Conservation (phyloP, 352 stramenopile genomes). For the Phytophthora pistaciae region DNA sequence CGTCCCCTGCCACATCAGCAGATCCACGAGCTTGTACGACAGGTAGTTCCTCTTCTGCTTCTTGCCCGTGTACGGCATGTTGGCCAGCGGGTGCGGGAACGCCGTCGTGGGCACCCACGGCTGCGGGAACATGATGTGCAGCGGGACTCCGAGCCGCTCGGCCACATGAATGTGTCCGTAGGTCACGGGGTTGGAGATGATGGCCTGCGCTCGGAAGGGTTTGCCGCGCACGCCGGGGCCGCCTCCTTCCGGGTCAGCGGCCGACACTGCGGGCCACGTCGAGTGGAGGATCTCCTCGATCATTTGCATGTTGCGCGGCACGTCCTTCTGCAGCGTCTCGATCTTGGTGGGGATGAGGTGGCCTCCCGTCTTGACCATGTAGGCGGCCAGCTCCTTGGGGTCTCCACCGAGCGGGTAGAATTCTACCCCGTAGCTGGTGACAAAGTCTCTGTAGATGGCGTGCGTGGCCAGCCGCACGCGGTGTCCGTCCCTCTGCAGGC, state of each 20-base stretch:
- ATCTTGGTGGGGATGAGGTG: constrained; percentile 72
- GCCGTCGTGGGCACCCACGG: constrained; percentile 85
- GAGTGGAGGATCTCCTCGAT: constrained; percentile 87
- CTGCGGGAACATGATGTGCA: constrained; percentile 95
- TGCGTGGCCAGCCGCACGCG: constrained; percentile 93
- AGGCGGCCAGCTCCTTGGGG: constrained; percentile 77
- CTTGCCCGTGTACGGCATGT: constrained; percentile 75
- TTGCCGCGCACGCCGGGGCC: constrained; percentile 39
- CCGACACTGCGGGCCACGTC: constrained; percentile 87
- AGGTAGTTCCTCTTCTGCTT: constrained; percentile 54
- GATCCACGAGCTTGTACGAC: constrained; percentile 61
- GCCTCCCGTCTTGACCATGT: constrained; percentile 91
- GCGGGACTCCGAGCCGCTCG: constrained; percentile 89
- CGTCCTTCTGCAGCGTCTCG: constrained; percentile 59
- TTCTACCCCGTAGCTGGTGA: constrained; percentile 72
- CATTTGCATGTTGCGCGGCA: constrained; percentile 89
- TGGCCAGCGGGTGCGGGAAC: constrained; percentile 91
- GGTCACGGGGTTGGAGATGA: constrained; percentile 94
- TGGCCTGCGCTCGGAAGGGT: constrained; percentile 88
- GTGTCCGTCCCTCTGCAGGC: constrained; percentile 83
- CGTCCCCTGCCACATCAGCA: constrained; percentile 58
- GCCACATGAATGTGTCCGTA: constrained; percentile 94
- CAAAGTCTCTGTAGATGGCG: constrained; percentile 83
- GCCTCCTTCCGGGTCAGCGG: constrained; percentile 71
- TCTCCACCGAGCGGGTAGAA: constrained; percentile 81